These are phyloP conservation scores for Candida tetrigidarum DNA, from an alignment of 1,139 yeast genomes.

Conservation along the genomic window DNA sequence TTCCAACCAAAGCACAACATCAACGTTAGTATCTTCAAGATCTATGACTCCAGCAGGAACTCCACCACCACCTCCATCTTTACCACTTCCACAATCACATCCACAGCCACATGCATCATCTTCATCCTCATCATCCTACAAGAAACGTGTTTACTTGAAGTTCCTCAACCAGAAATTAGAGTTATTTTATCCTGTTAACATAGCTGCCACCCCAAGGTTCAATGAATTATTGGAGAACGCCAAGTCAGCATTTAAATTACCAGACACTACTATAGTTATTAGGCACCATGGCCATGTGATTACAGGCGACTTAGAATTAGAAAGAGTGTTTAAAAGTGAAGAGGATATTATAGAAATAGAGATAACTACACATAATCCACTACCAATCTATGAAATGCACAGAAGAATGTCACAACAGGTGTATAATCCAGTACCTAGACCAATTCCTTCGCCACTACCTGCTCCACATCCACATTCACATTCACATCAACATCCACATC, in stretches of 20 bases:
- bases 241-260: slow-evolving; percentile 62
- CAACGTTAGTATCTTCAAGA: slow-evolving; percentile 4
- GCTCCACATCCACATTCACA: slow-evolving; percentile 10
- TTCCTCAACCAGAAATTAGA: slow-evolving; percentile 51
- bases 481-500: neutral
- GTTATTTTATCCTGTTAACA: slow-evolving; percentile 60
- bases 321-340: slow-evolving; percentile 33
- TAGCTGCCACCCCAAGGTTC: slow-evolving; percentile 71
- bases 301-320: slow-evolving; percentile 39
- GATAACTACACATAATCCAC: slow-evolving; percentile 36
- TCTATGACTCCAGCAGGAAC: slow-evolving; percentile 10
- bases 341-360: slow-evolving; percentile 39
- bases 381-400: slow-evolving; percentile 37
- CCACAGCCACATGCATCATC: no score
- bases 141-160: slow-evolving; percentile 37
- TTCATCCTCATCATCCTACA: slow-evolving; percentile 9
- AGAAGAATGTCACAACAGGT: slow-evolving; percentile 13
- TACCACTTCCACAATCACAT: no score
- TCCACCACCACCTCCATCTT: slow-evolving; percentile 6
- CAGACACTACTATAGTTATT: slow-evolving; percentile 24
- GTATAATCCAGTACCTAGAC: slow-evolving; percentile 12
- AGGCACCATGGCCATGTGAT: slow-evolving; percentile 24
- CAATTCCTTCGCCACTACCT: slow-evolving; percentile 8
- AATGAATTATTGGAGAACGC: slow-evolving; percentile 73
- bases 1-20: slow-evolving; percentile 5